Evolutionary conservation across 2,329 filamentous ascomycete species (phyloP), one percentile per base, ranked within the genome.

Genomic region (Ophiostoma sp.): DNA sequence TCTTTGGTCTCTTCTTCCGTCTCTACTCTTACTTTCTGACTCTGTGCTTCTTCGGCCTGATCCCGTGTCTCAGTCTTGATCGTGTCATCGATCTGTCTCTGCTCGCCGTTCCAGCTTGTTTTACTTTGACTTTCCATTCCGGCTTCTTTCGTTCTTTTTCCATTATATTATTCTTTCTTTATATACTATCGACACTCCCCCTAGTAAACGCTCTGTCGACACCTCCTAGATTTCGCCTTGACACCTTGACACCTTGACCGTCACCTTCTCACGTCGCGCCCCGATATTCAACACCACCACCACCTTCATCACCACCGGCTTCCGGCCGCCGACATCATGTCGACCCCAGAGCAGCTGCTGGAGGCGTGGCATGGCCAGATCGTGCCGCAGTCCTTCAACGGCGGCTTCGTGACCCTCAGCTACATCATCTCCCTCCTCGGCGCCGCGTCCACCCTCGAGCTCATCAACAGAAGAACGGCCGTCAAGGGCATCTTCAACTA

Each of bases 371-470:
- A 66, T n/a, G 68, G 68, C 52, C 64, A 70, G 66, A 68, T 70
- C 45, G 68, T 84, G 38, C 81, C 82, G 38, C 78, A 80, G 63
- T 78, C 78, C 66, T 87, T 84, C 76, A 80, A 82, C 71, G 78
- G 82, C 4, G 86, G 86, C 52, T 89, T 91, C 73, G 83, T 94
- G 12, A 82, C 88, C 38, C 82, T 92, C 72, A 95, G 92, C 75
- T 86, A 90, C 71, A 81, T 91, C 72, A 90, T 92, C 73, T 94
- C 91, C 74, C 81, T 91, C 45, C 84, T 92, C 72, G 93, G 93
- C 71, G 89, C 91, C 65, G 83, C 87, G 66, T 92, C 92, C 3
- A 93, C 92, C 0, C 81, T 96, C 44, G 93, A 96, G 77, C 80
- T 96, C 69, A 86, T 96, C 66, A 90, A 95, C 75, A 82, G 91